A percentile compares a stretch with the other conserved stretches of the same genome.
These are phyloP conservation scores for Somion occarium DNA, from an alignment of 1,284 basidiomycete genomes.

Conservation along the genomic window DNA sequence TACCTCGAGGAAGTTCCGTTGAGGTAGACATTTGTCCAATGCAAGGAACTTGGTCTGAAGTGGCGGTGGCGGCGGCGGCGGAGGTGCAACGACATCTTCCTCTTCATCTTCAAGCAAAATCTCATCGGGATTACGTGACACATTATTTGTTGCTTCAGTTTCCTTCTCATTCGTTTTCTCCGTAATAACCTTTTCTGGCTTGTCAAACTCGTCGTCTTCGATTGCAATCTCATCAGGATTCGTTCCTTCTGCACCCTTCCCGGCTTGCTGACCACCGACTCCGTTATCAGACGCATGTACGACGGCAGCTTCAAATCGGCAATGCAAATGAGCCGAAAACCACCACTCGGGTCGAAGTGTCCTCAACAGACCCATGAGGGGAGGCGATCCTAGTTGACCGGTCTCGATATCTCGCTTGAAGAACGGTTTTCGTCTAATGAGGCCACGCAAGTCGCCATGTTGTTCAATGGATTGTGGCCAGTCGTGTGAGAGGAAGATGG, in stretches of 20 bases:
- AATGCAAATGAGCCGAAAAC: slow-evolving; percentile 95
- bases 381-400: slow-evolving; percentile 84
- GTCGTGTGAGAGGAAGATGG: slow-evolving; percentile 93
- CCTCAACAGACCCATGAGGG: slow-evolving; percentile 74
- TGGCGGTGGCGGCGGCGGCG: slow-evolving; percentile 1
- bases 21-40: slow-evolving; percentile 88
- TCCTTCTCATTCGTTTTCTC: too few relatives aligned
- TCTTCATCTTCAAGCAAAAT: slow-evolving; percentile 36
- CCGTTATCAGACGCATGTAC: slow-evolving; percentile 36
- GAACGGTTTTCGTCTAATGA: slow-evolving; percentile 81
- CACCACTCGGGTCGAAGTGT: slow-evolving; percentile 85
- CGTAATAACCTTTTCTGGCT: slow-evolving; percentile 4
- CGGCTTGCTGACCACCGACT: neutral
- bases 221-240: slow-evolving; percentile 71
- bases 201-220: slow-evolving; percentile 45
- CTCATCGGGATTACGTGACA: slow-evolving; percentile 33
- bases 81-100: slow-evolving; percentile 19
- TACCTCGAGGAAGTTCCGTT: slow-evolving; percentile 84
- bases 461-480: slow-evolving; percentile 91
- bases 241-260: neutral
- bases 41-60: slow-evolving; percentile 80
- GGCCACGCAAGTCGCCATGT: slow-evolving; percentile 64
- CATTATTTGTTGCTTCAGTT: neutral
- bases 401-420: slow-evolving; percentile 72
- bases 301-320: slow-evolving; percentile 73